These are phyloP conservation scores for Pichia membranifaciens DNA, from an alignment of 805 yeast genomes.

Conservation along the genomic window DNA sequence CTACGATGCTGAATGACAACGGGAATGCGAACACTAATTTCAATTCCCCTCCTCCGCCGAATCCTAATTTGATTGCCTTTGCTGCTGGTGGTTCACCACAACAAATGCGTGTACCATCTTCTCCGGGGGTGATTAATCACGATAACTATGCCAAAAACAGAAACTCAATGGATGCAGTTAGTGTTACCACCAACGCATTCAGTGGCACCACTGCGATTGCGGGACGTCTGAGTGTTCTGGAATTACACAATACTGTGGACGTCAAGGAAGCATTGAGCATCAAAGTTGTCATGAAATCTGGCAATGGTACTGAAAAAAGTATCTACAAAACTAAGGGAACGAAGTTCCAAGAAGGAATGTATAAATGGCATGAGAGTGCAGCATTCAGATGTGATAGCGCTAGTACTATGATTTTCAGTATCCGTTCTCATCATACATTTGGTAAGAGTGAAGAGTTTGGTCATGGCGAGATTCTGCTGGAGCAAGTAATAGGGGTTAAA, in stretches of 20 bases:
- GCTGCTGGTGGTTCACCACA: not conserved
- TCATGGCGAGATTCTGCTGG: slow-evolving; percentile 45
- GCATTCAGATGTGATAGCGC: slow-evolving; percentile 63
- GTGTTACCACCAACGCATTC: slow-evolving; percentile 26
- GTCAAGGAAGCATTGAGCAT: slow-evolving; percentile 37
- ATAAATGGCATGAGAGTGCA: slow-evolving; percentile 57
- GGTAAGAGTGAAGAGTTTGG: slow-evolving; percentile 68
- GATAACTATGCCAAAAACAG: slow-evolving; percentile 5
- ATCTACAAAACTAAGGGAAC: slow-evolving; percentile 58
- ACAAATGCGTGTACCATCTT: slow-evolving; percentile 7
- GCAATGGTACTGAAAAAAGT: slow-evolving; percentile 40
- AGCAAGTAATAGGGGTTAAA: slow-evolving; percentile 42
- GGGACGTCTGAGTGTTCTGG: slow-evolving; percentile 50
- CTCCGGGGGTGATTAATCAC: slow-evolving; percentile 4
- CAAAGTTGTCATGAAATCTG: slow-evolving; percentile 41
- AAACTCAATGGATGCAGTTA: slow-evolving; percentile 23
- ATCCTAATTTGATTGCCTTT: not conserved
- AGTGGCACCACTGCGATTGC: slow-evolving; percentile 33
- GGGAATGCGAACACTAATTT: slow-evolving; percentile 26
- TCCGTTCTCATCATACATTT: slow-evolving; percentile 63
- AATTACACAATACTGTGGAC: slow-evolving; percentile 21
- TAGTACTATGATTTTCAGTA: slow-evolving; percentile 52
- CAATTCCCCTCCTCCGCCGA: not conserved
- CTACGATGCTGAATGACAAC: slow-evolving; percentile 15
- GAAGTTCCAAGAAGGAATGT: slow-evolving; percentile 41